These are phyloP conservation scores for Colletotrichum cereale DNA, from an alignment of 2,329 filamentous ascomycete species.

Conservation along the genomic window DNA sequence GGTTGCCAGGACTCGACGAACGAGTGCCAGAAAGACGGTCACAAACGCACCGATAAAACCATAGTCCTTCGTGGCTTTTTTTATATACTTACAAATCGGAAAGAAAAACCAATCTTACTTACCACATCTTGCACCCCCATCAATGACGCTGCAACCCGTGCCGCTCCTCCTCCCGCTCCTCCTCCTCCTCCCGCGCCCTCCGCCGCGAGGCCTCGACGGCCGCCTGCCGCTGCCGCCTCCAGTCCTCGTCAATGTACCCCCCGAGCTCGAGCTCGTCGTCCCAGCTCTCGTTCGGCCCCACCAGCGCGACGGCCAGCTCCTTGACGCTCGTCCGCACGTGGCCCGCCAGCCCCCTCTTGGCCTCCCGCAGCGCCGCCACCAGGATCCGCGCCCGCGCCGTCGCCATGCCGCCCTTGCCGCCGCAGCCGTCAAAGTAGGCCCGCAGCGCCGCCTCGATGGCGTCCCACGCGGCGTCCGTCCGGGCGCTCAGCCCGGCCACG, in stretches of 20 bases:
- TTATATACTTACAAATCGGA: no score
- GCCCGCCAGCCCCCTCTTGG: conserved; percentile 5
- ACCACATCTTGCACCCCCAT: background rate
- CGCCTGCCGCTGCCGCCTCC: background rate
- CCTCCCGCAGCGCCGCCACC: conserved; percentile 3
- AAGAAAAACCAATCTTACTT: background rate
- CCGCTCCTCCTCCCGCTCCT: background rate
- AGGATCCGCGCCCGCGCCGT: background rate
- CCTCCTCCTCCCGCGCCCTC: background rate
- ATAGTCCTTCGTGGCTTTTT: no score
- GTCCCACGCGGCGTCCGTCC: conserved; percentile 16
- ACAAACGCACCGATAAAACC: background rate
- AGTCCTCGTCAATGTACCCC: background rate
- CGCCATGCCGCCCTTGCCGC: background rate
- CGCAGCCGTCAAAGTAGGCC: conserved; percentile 4
- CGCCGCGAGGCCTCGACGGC: conserved; percentile 2
- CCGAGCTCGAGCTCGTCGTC: background rate
- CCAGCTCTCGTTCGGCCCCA: conserved; percentile 10
- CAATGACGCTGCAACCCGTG: background rate
- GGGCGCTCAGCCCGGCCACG: background rate
- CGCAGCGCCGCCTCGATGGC: conserved; percentile 26
- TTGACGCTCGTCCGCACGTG: conserved; percentile 1
- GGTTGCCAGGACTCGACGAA: no score
- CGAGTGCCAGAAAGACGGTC: no score
- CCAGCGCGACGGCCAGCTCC: conserved; percentile 31